Evolutionary conservation across 805 yeast species (phyloP).

Genomic region (Yamadazyma sp.): DNA sequence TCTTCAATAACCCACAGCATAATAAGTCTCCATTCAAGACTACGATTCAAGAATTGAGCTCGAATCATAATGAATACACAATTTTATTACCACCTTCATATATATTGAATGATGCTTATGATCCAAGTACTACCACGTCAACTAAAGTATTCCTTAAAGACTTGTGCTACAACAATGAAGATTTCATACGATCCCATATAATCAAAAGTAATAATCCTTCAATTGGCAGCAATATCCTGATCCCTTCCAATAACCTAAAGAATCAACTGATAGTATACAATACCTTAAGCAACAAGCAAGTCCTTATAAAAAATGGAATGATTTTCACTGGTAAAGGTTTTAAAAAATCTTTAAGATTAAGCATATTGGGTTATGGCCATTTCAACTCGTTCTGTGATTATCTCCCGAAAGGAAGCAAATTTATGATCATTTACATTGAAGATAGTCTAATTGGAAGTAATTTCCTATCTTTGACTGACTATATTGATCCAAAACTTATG

Average conservation of each 20-base stretch:
- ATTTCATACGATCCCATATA: constrained; percentile 63
- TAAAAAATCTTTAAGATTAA: constrained; percentile 40
- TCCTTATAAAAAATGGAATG: constrained; percentile 52
- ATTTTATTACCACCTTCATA: constrained; percentile 63
- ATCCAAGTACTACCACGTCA: constrained; percentile 21
- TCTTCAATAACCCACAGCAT: constrained; percentile 59
- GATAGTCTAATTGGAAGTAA: constrained; percentile 49
- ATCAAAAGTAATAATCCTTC: constrained; percentile 32
- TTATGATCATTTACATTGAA: constrained; percentile 58
- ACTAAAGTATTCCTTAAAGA: constrained; percentile 41
- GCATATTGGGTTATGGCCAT: constrained; percentile 44
- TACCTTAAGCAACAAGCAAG: constrained; percentile 55
- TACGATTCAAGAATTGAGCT: constrained; percentile 41
- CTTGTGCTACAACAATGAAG: constrained; percentile 50
- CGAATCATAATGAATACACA: constrained; percentile 49
- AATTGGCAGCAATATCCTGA: constrained; percentile 17
- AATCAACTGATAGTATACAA: constrained; percentile 42
- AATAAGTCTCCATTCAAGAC: constrained; percentile 43
- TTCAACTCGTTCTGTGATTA: constrained; percentile 57
- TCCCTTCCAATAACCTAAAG: constrained; percentile 18
- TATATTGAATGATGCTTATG: constrained; percentile 34
- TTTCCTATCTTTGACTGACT: constrained; percentile 7
- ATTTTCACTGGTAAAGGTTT: constrained; percentile 61
- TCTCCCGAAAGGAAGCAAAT: constrained; percentile 53
- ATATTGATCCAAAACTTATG: constrained; percentile 9